A percentile compares a stretch with the other conserved stretches of the same genome.
Evolutionary conservation across 2,329 filamentous ascomycete species (phyloP).

Genomic region (Fusarium concolor): DNA sequence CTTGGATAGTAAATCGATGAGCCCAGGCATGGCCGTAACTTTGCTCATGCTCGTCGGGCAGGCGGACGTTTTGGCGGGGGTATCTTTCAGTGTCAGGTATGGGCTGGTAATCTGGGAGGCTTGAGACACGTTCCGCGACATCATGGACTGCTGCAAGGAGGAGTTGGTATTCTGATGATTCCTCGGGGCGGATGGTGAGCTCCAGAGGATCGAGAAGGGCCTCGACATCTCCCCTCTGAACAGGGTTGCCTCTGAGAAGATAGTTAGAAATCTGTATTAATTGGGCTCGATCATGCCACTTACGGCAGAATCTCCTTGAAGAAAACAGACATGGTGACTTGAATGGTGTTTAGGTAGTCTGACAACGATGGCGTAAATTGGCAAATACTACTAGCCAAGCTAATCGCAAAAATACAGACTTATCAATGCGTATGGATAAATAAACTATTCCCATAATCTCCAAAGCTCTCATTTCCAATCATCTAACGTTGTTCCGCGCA

Average conservation of each 20-base stretch:
- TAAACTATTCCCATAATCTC: not conserved
- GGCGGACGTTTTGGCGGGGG: constrained; percentile 58
- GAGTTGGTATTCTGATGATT: constrained; percentile 58
- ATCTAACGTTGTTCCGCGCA: not conserved
- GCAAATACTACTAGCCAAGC: not conserved
- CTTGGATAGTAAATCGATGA: constrained; percentile 59
- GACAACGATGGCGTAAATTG: not conserved
- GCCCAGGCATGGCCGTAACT: constrained; percentile 62
- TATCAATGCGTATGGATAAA: not conserved
- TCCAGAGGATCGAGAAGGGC: constrained; percentile 52
- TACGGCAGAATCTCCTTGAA: constrained; percentile 54
- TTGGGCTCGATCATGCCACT: not conserved
- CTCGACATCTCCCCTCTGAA: constrained; percentile 55
- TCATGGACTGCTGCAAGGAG: constrained; percentile 64
- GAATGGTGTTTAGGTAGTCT: not conserved
- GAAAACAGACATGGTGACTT: constrained; percentile 53
- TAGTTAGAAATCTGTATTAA: not conserved
- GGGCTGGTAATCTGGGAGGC: constrained; percentile 61
- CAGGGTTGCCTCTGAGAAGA: constrained; percentile 52
- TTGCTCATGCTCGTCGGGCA: constrained; percentile 55
- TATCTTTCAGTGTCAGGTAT: constrained; percentile 55
- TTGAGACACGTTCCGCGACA: constrained; percentile 58
- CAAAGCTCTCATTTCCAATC: not conserved
- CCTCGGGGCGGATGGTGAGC: constrained; percentile 51
- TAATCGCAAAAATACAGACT: not conserved